Base-by-base conservation (phyloP, 2,329 filamentous ascomycete species). In the Basipetospora chlamydospora region DNA sequence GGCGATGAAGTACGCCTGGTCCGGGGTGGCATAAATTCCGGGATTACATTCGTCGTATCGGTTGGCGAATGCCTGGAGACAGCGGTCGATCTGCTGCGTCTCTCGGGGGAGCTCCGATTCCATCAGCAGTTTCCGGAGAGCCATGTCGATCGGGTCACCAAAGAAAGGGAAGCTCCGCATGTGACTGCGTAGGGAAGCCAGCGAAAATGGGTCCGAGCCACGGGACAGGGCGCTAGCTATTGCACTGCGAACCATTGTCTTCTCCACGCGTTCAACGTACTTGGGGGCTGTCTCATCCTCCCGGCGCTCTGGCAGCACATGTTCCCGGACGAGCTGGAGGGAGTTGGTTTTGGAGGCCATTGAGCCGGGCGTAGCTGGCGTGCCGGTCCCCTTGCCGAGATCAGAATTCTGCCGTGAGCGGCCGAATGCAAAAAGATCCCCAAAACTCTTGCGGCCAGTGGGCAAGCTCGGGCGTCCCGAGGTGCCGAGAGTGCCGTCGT, bases 11-110 rank as follows among this genome's bases (percentile, higher is more conserved):
- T 96, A 95, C n/a, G 90, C 87, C 58, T 95, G 85, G 50, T 96
- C 90, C 47, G 86, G 76, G 23, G 78, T 79, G 17, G 80, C 72
- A 57, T 93, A 98, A 41, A 98, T 92, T 26, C 90, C 88, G 3
- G 90, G 90, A 48, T 98, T 98, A 59, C 90, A 98, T 57, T 98
- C 90, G 52, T 96, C 84, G 54, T 98, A 98, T 40, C 90, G 75
- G 53, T 98, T 90, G 0, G 90, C 85, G 58, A 98, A 96, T 2
- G 86, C 81, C 53, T 95, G 85, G 25, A 98, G 63, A 38, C 90
- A 90, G 36, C 90, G 74, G 56, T 98, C 90, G 44, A 98, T 96
- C 49, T 98, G 90, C 56, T 98, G 90, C 0, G 90, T 96, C 60
- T 98, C 90, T 48, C 92, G 94, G 4, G 90, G 90, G 22, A 98